phyloP scores from a whole-genome alignment of 2,329 filamentous ascomycete species.

The Biscogniauxia marginata region DNA sequence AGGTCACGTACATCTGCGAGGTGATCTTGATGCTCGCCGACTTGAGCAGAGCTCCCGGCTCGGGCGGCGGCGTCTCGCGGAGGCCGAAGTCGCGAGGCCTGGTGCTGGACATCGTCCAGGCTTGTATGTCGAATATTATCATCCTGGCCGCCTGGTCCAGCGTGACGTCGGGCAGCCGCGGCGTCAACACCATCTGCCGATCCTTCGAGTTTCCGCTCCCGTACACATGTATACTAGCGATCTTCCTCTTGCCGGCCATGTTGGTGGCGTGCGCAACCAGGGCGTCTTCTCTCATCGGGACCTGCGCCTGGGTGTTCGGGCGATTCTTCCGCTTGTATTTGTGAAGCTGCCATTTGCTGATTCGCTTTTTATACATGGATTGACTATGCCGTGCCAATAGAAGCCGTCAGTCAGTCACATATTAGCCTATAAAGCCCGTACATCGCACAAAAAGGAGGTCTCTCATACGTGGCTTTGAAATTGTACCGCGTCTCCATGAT shows the following conservation, averaged over 20 bases:
- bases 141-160: not conserved
- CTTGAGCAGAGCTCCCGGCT: not conserved
- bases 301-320: not conserved
- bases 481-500: constrained; percentile 2
- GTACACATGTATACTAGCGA: not conserved
- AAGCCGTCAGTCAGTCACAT: not conserved
- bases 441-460: not conserved
- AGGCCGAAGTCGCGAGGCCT: not conserved
- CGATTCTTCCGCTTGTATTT: constrained; percentile 6
- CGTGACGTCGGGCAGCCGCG: not conserved
- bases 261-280: not conserved
- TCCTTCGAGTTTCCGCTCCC: not conserved
- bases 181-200: not conserved
- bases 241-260: not conserved
- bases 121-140: not conserved
- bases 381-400: not conserved
- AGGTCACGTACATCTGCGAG: constrained; percentile 8
- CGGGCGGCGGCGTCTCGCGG: not conserved
- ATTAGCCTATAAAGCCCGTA: not conserved
- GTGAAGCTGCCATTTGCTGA: constrained; percentile 7
- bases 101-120: not conserved
- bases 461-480: constrained; percentile 9
- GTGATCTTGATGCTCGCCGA: not conserved
- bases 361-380: constrained; percentile 8
- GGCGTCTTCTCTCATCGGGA: not conserved